Conservation (phyloP, 345 rosid genomes). For the Diplotaxis tenuifolia region DNA sequence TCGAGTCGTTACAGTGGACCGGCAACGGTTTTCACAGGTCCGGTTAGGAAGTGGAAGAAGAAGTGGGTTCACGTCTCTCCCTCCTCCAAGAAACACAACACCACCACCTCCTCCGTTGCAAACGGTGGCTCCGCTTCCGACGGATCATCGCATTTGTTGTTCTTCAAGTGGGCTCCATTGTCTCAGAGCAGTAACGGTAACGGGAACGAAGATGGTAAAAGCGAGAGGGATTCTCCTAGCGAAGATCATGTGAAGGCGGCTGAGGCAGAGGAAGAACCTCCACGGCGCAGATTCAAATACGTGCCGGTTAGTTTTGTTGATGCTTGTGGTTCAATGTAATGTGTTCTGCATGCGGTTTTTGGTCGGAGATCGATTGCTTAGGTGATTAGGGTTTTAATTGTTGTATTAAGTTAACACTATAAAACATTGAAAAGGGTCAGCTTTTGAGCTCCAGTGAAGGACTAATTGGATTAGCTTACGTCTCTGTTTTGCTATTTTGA, state of each 20-base stretch:
- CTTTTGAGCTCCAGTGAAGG: not conserved
- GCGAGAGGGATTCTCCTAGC: constrained; percentile 40
- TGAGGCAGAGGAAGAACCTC: constrained; percentile 54
- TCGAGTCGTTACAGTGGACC: constrained; percentile 92
- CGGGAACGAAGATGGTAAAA: constrained; percentile 29
- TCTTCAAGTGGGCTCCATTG: constrained; percentile 87
- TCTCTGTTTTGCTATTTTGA: not conserved
- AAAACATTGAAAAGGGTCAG: not conserved
- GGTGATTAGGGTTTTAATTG: constrained; percentile 14
- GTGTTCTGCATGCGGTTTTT: not conserved
- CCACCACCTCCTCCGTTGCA: constrained; percentile 23
- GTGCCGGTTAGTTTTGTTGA: constrained; percentile 61
- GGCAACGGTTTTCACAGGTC: constrained; percentile 88
- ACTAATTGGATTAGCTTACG: not conserved
- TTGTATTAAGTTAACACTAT: too few species aligned
- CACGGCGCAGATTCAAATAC: constrained; percentile 79
- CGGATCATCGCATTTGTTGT: constrained; percentile 68
- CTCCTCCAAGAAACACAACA: constrained; percentile 39
- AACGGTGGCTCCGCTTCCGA: constrained; percentile 44
- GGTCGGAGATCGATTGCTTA: not conserved
- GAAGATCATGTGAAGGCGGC: constrained; percentile 31
- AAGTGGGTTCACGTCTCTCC: constrained; percentile 85
- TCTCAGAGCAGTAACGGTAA: constrained; percentile 42
- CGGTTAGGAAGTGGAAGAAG: constrained; percentile 98
- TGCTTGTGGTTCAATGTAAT: not conserved